phyloP scores from a whole-genome alignment of 2,329 filamentous ascomycete genomes.

The Colletotrichum sp. region DNA sequence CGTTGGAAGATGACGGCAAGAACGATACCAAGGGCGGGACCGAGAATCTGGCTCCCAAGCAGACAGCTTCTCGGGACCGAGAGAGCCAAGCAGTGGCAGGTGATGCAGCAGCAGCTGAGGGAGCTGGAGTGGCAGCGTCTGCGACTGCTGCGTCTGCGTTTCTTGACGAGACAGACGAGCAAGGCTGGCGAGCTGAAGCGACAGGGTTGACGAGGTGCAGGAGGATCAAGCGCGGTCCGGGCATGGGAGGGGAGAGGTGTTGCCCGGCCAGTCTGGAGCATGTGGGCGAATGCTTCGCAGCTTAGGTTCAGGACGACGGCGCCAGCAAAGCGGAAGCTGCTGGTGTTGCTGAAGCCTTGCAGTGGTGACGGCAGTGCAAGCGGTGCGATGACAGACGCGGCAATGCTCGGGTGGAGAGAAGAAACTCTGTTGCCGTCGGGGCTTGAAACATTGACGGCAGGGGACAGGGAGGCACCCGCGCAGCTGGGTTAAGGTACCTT shows the following conservation, averaged over 20 bases:
- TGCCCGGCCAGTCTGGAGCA: background rate
- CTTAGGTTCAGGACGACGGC: background rate
- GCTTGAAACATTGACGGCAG: background rate
- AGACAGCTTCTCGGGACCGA: background rate
- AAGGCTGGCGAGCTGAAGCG: background rate
- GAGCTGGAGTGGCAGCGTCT: background rate
- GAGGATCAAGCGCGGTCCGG: constrained; percentile 17
- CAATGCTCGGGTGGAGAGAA: background rate
- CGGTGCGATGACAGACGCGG: background rate
- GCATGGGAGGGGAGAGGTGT: background rate
- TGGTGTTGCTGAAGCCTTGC: background rate
- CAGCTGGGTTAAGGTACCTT: background rate
- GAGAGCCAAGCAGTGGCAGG: background rate
- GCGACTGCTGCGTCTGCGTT: background rate
- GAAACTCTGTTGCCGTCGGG: background rate
- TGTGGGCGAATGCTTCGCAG: background rate
- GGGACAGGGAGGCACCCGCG: background rate
- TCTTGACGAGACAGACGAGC: background rate
- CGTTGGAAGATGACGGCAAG: background rate
- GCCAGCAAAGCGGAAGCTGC: background rate
- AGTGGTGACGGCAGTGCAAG: background rate
- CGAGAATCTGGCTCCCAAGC: background rate
- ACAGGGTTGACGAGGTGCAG: constrained; percentile 11
- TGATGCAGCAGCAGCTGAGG: background rate
- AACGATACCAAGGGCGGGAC: background rate